Evolutionary conservation across 1,284 basidiomycete species (phyloP).

Genomic region (Cryptococcus wingfieldii): DNA sequence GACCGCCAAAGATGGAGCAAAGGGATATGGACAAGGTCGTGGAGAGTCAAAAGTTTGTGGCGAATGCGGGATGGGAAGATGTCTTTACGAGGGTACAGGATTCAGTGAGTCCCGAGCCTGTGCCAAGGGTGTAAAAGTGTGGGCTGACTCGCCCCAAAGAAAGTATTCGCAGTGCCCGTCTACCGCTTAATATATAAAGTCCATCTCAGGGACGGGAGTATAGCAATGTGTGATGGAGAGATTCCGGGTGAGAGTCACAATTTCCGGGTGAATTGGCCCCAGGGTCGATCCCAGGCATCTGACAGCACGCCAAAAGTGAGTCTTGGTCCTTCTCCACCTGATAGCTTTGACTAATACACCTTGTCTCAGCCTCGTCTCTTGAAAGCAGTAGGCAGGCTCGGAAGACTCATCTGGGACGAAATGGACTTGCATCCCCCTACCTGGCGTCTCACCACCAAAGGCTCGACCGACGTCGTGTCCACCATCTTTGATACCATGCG

Average conservation of each 20-base stretch:
- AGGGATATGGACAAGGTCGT: constrained; percentile 9
- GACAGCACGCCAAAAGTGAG: not conserved
- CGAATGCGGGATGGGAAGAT: not conserved
- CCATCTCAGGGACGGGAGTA: not conserved
- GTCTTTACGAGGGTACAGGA: constrained; percentile 4
- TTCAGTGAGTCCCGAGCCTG: constrained; percentile 1
- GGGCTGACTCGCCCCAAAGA: not conserved
- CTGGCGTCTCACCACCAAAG: not conserved
- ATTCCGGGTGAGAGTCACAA: not conserved
- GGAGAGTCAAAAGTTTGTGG: not conserved
- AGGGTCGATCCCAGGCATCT: not conserved
- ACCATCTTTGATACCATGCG: constrained; percentile 15
- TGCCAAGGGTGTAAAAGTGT: too few species aligned
- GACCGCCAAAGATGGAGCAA: constrained; percentile 6
- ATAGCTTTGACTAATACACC: not conserved
- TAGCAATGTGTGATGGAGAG: not conserved
- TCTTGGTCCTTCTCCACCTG: not conserved
- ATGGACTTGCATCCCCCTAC: too few species aligned
- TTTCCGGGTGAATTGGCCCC: not conserved
- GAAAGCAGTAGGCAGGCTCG: too few species aligned
- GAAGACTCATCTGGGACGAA: too few species aligned
- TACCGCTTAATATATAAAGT: constrained; percentile 7
- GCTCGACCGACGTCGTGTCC: not conserved
- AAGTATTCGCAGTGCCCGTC: constrained; percentile 6
- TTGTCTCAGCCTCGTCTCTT: too few species aligned